Evolutionary conservation across 2,329 filamentous ascomycete species (phyloP).

Genomic region (Alternaria viburni): DNA sequence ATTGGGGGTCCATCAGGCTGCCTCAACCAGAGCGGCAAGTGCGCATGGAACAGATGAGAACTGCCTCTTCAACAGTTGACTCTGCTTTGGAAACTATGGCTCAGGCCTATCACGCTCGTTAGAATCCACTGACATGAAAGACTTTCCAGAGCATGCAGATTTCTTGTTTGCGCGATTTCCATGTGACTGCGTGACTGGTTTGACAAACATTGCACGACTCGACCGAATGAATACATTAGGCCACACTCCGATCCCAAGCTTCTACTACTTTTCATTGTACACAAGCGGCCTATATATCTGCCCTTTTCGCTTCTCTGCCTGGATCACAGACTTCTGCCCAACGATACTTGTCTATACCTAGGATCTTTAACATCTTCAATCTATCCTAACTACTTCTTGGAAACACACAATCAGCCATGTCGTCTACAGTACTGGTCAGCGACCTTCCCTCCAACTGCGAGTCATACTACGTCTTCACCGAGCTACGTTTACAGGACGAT

Average conservation of each 20-base stretch:
- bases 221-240: background rate
- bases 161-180: background rate
- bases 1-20: too few relatives aligned
- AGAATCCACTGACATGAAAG: fast-evolving
- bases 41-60: background rate
- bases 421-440: background rate
- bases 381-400: too few relatives aligned
- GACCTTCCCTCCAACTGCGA: background rate
- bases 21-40: background rate
- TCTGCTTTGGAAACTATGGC: background rate
- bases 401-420: background rate
- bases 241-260: background rate
- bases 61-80: background rate
- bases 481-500: background rate
- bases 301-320: too few relatives aligned
- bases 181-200: background rate
- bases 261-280: background rate
- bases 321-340: background rate
- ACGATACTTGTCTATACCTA: background rate
- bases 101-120: background rate
- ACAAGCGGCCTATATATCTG: background rate
- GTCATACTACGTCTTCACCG: background rate
- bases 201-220: background rate
- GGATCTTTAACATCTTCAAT: too few relatives aligned
- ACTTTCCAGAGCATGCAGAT: background rate